phyloP scores from a whole-genome alignment of 371 early-diverging fungal species.

The Blakeslea trispora region DNA sequence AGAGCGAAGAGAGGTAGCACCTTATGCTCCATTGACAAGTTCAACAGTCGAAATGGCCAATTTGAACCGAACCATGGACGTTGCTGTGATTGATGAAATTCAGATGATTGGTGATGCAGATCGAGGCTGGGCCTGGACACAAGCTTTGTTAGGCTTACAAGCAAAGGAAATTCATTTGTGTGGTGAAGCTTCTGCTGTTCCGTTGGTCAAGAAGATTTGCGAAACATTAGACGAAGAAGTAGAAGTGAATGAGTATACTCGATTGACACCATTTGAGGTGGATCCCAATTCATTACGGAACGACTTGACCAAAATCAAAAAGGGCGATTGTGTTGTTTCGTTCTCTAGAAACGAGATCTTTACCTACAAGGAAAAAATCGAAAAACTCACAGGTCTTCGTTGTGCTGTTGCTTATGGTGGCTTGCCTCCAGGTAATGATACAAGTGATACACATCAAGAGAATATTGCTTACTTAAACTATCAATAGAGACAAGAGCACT shows the following conservation, averaged over 20 bases:
- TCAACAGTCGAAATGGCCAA: constrained; percentile 94
- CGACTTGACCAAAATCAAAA: constrained; percentile 57
- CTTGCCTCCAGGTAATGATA: constrained; percentile 78
- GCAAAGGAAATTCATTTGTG: constrained; percentile 92
- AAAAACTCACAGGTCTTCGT: constrained; percentile 68
- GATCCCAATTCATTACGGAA: constrained; percentile 52
- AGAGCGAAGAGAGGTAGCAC: constrained; percentile 66
- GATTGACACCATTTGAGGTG: constrained; percentile 75
- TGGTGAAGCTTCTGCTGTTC: constrained; percentile 89
- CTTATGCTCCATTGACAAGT: constrained; percentile 54
- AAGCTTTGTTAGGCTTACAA: constrained; percentile 79
- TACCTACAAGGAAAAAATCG: constrained; percentile 72
- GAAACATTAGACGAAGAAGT: constrained; percentile 77
- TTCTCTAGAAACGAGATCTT: constrained; percentile 87
- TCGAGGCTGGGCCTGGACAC: constrained; percentile 97
- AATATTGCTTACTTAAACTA: too few relatives aligned
- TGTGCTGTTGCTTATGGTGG: constrained; percentile 95
- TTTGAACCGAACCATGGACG: constrained; percentile 60
- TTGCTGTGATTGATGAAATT: constrained; percentile 96
- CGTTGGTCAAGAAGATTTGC: constrained; percentile 76
- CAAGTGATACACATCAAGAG: background rate
- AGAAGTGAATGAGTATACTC: constrained; percentile 74
- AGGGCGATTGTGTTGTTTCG: constrained; percentile 90
- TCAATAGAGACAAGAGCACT: constrained; percentile 76
- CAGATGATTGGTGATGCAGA: constrained; percentile 89